phyloP scores from a whole-genome alignment of 1,284 basidiomycete genomes.

The Coniferiporia weirii region DNA sequence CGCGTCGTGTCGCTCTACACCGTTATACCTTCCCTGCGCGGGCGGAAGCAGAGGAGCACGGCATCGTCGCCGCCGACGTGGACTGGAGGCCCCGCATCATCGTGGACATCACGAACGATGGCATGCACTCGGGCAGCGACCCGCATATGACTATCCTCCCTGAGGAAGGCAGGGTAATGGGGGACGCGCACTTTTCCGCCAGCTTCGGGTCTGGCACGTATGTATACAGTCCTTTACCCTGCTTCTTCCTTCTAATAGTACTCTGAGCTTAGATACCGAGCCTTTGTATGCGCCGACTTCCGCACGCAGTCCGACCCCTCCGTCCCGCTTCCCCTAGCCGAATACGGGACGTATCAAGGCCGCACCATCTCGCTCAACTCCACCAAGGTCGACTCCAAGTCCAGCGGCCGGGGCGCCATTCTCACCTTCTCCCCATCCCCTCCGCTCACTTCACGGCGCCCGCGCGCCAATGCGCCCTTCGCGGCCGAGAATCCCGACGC shows the following conservation, averaged over 20 bases:
- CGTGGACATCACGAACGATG: slow-evolving; percentile 57
- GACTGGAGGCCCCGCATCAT: slow-evolving; percentile 41
- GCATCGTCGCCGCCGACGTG: slow-evolving; percentile 19
- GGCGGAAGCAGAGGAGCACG: background rate
- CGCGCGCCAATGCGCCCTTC: slow-evolving; percentile 21
- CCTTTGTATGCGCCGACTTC: slow-evolving; percentile 46
- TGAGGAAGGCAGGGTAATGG: slow-evolving; percentile 40
- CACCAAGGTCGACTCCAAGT: slow-evolving; percentile 23
- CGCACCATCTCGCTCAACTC: slow-evolving; percentile 43
- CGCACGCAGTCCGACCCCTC: slow-evolving; percentile 31
- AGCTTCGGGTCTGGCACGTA: slow-evolving; percentile 9
- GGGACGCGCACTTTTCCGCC: slow-evolving; percentile 19
- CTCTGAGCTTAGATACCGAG: slow-evolving; percentile 1
- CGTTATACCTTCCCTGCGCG: slow-evolving; percentile 42
- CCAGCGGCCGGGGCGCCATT: slow-evolving; percentile 42
- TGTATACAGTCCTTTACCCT: background rate
- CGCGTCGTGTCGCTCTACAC: slow-evolving; percentile 50
- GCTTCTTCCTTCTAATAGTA: background rate
- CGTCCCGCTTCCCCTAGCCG: slow-evolving; percentile 27
- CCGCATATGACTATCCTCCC: slow-evolving; percentile 43
- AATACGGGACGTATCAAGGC: slow-evolving; percentile 51
- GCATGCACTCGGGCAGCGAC: slow-evolving; percentile 43
- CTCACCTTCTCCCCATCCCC: slow-evolving; percentile 39
- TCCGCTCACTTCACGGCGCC: background rate
- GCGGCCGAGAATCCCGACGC: background rate